Percentiles rank a stretch among this genome's conserved stretches.
Evolutionary conservation across 352 stramenopile genomes (phyloP).

Genomic region (Phytophthora pluvialis): DNA sequence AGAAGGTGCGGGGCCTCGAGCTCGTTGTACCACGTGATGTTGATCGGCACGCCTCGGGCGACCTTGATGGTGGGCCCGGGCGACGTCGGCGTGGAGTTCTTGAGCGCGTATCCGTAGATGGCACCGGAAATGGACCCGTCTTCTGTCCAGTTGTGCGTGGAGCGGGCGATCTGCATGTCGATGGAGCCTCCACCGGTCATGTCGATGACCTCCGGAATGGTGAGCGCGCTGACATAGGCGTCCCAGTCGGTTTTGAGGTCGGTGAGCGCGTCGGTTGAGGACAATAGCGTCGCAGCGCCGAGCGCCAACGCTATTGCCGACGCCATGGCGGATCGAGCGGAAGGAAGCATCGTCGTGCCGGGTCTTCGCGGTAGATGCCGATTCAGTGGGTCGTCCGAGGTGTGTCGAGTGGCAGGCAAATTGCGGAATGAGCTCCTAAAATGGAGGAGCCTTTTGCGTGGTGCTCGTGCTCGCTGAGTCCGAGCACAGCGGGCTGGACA

Average conservation of each 20-base stretch:
- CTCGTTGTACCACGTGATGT: constrained; percentile 53
- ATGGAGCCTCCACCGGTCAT: constrained; percentile 38
- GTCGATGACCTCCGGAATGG: constrained; percentile 53
- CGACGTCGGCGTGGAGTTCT: constrained; percentile 38
- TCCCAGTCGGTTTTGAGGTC: constrained; percentile 55
- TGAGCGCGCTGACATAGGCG: constrained; percentile 43
- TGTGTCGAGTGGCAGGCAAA: constrained; percentile 12
- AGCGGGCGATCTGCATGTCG: constrained; percentile 50
- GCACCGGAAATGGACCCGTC: constrained; percentile 36
- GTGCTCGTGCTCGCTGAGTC: constrained; percentile 2
- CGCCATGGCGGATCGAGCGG: constrained; percentile 18
- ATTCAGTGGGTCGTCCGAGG: constrained; percentile 7
- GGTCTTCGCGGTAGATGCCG: neutral
- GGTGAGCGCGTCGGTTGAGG: constrained; percentile 21
- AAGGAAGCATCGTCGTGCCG: constrained; percentile 23
- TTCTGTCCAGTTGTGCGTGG: constrained; percentile 46
- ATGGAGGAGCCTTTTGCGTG: neutral
- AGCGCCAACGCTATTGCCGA: constrained; percentile 6
- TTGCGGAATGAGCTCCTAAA: constrained; percentile 29
- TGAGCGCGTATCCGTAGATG: constrained; percentile 55
- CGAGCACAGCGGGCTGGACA: constrained; percentile 6
- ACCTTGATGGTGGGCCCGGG: constrained; percentile 52
- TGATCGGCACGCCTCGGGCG: constrained; percentile 38
- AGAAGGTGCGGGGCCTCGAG: constrained; percentile 48
- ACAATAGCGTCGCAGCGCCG: constrained; percentile 5